Percentiles rank a stretch among this genome's conserved stretches.
Evolutionary conservation across 2,329 filamentous ascomycete genomes (phyloP).

Genomic region (Xylariaceae sp.): DNA sequence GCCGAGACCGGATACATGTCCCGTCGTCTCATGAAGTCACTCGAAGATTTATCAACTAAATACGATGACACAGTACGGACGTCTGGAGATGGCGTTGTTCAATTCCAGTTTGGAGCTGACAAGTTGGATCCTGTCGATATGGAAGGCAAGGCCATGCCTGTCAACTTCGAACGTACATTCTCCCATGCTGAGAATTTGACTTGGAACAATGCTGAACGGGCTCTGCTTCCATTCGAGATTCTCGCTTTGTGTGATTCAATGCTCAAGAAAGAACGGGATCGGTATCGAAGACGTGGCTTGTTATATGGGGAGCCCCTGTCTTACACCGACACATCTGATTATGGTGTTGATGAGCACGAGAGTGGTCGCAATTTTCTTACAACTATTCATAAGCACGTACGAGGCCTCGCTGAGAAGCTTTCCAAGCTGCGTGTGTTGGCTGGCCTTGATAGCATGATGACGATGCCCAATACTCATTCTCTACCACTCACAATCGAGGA

Average conservation of each 20-base stretch:
- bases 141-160: slow-evolving; percentile 89
- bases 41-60: slow-evolving; percentile 88
- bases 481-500: slow-evolving; percentile 11
- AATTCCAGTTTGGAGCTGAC: slow-evolving; percentile 96
- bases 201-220: slow-evolving; percentile 69
- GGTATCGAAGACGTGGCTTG: slow-evolving; percentile 56
- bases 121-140: slow-evolving; percentile 95
- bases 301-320: slow-evolving; percentile 57
- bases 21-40: slow-evolving; percentile 91
- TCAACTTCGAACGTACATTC: slow-evolving; percentile 88
- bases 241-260: slow-evolving; percentile 61
- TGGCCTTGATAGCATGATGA: slow-evolving; percentile 42
- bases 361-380: slow-evolving; percentile 77
- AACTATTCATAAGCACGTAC: slow-evolving; percentile 69
- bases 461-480: slow-evolving; percentile 16
- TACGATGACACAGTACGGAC: slow-evolving; percentile 96
- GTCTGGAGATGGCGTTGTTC: slow-evolving; percentile 80
- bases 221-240: slow-evolving; percentile 71
- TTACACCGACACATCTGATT: slow-evolving; percentile 65
- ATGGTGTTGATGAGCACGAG: slow-evolving; percentile 71
- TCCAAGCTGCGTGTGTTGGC: slow-evolving; percentile 46
- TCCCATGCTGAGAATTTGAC: slow-evolving; percentile 72
- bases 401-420: slow-evolving; percentile 56
- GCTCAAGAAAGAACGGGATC: slow-evolving; percentile 61
- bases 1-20: slow-evolving; percentile 99